Base-by-base conservation (phyloP, 2,329 filamentous ascomycete species). In the Pseudonectria buxi region DNA sequence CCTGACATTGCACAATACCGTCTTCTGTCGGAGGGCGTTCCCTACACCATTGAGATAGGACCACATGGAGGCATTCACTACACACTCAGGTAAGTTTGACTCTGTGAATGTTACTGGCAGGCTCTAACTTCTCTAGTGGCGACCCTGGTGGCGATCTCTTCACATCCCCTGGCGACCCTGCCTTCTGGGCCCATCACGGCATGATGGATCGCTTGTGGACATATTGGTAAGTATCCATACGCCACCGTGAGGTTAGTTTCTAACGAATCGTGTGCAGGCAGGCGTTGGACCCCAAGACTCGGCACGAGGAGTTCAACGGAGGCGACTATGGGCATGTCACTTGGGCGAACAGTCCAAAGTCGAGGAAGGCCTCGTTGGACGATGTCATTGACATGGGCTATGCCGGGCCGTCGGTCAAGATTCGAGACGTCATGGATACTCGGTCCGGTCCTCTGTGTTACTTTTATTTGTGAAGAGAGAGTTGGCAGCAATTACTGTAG, bases 71-170 rank as follows among this genome's bases (percentile, higher is more conserved):
- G 48, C 12, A 50, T 45, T 33, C 58, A 60, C 33, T 57, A 54
- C 36, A 47, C 48, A 3, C 54, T 59, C 27, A 47, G 44, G 50
- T 45, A 37, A 33, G 39, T 30, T 3, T 18, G 22, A 18, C n/a
- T n/a, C 7, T 12, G 7, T 10, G 24, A 14, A 32, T 18, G 12
- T 27, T 12, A 16, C 33, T 36, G 30, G 30, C 22, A 26, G 16
- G 12, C n/a, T 22, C 18, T 22, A 22, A 22, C 9, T 9, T 29
- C 7, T 34, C 15, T 12, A 40, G 43, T 3, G 60, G 60, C 14
- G 59, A 63, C 24, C 58, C 58, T 2, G 61, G 53, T n/a, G 40
- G 33, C 10, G 57, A 62, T 35, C 46, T 54, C 9, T 58, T 45
- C 41, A 45, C 46, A 12, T 59, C 56, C 7, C 47, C 51, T 14